Base-by-base conservation (phyloP, 176 grass and related monocot species). In the Panicum miliaceum region DNA sequence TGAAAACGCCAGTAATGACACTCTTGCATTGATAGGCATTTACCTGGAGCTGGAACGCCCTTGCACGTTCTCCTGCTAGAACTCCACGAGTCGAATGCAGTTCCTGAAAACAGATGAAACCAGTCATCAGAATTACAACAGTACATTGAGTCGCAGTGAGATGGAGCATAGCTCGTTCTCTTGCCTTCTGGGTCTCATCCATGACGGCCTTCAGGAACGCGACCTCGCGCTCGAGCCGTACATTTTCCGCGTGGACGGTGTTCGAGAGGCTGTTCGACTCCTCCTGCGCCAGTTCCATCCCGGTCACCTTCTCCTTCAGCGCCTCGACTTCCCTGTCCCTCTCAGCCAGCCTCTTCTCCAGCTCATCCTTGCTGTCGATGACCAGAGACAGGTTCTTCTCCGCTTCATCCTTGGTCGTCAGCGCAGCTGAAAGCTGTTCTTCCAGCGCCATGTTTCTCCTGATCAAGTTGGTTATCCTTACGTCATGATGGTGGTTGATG, bases 151-250 rank as follows among this genome's bases (percentile, higher is more conserved):
- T 25, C 78, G n/a, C n/a, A 32, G 38, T 13, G 0, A 32, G 29
- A 22, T 8, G 46, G 48, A 52, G 5, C 19, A 12, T 8, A 75
- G 51, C 23, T 25, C 0, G 32, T 32, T 52, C 61, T 62, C 77
- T 89, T 84, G 88, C 96, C 96, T 98, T 95, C 86, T 94, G 91
- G 57, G 91, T 95, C 35, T 95, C 93, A 74, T 98, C 96, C 87
- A 90, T 79, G 51, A 98, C 85, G 3, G 93, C 93, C 88, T 96
- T 99, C 35, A 99, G 68, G 87, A 92, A 99, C 4, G 96, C 93
- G 56, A 99, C 96, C 48, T 99, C 93, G 7, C 92, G 96, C 77
- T 99, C 96, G 3, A 99, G 91, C 42, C 88, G 79, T 82, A 96
- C 93, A 81, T 96, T 99, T 32, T 96, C 93, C n/a, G 91, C 61